These are phyloP conservation scores for Hyaloperonospora arabidopsidis DNA, from an alignment of 352 stramenopile genomes.

Conservation along the genomic window DNA sequence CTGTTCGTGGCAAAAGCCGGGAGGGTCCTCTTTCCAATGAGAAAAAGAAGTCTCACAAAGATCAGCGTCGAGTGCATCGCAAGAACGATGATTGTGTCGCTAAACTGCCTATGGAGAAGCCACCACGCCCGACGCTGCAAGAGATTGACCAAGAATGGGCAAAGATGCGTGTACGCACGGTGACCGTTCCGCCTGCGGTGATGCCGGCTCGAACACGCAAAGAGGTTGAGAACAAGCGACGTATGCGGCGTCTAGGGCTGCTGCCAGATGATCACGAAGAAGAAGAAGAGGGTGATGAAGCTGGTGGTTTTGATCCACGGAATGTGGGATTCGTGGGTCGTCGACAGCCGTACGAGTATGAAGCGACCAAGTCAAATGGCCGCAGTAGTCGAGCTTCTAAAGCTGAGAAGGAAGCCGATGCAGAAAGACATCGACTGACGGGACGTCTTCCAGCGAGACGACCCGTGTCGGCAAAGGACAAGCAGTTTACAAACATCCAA, in stretches of 20 bases:
- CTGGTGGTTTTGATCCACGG: conserved; percentile 13
- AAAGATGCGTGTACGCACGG: conserved; percentile 34
- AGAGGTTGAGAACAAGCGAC: conserved; percentile 52
- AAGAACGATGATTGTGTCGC: conserved; percentile 11
- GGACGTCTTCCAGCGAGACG: conserved; percentile 26
- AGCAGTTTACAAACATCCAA: conserved; percentile 65
- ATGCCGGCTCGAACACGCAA: conserved; percentile 33
- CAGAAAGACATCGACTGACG: conserved; percentile 11
- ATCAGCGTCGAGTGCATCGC: conserved; percentile 5
- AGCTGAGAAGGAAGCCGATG: conserved; percentile 16
- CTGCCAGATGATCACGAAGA: conserved; percentile 40
- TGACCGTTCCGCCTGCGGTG: conserved; percentile 28
- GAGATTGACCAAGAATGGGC: conserved; percentile 43
- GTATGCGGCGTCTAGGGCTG: conserved; percentile 49
- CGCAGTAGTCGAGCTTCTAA: conserved; percentile 15
- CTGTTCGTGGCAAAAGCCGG: conserved; percentile 4
- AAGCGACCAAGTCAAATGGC: conserved; percentile 16
- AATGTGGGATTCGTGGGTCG: conserved; percentile 24
- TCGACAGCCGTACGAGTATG: conserved; percentile 3
- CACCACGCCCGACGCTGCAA: conserved; percentile 19
- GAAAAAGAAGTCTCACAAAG: conserved; percentile 19
- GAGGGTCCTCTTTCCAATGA: conserved; percentile 3
- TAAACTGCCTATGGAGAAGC: conserved; percentile 7
- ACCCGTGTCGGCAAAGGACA: conserved; percentile 42
- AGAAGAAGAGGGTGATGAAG: conserved; percentile 14